Base-by-base conservation (phyloP, 116 monocot species). In the Trichopus zeylanicus region DNA sequence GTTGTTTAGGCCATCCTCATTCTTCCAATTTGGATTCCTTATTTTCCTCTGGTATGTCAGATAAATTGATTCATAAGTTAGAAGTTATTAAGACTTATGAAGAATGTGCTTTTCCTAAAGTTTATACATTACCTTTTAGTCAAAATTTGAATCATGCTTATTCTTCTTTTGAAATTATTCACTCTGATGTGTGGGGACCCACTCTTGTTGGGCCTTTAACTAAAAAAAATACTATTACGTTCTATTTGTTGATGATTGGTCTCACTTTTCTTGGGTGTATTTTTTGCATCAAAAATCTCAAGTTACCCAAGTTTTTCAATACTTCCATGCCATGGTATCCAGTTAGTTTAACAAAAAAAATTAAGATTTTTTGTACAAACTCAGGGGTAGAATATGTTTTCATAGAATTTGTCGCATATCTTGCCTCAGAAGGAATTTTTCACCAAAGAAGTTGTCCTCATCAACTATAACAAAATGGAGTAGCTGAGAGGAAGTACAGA, bases 211-310 rank as follows among this genome's bases (percentile, higher is more conserved):
- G 26, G 1, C 53, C 59, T 1, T 38, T 29, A 31, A 26, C 21
- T 39, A 51, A 46, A 33, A 33, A 18, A 62, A 56, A n/a, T 28
- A 18, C 5, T 68, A 61, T 26, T 75, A 63, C 59, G 64, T 75
- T 1, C 6, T 59, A 0, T 69, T 75, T 47, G 23, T 58, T 24
- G 69, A 75, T 60, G 69, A 75, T 58, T 69, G 64, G 31, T 63
- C 70, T 18, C 47, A 20, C 1, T 69, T 58, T 19, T 47, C 69
- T 25, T 69, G 64, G 75, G 7, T 69, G 9, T 69, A 70, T 59
- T 75, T 75, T 15, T 18, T 75, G 29, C 32, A 8, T 33, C 32
- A 33, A 4, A 33, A 33, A 33, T 33, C 32, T 5, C 6, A 33
- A 33, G 32, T 33, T n/a, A n/a, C n/a, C n/a, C n/a, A n/a, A n/a